These are phyloP conservation scores for Hirsutella thompsonii DNA, from an alignment of 2,329 filamentous ascomycete species.

Conservation along the genomic window DNA sequence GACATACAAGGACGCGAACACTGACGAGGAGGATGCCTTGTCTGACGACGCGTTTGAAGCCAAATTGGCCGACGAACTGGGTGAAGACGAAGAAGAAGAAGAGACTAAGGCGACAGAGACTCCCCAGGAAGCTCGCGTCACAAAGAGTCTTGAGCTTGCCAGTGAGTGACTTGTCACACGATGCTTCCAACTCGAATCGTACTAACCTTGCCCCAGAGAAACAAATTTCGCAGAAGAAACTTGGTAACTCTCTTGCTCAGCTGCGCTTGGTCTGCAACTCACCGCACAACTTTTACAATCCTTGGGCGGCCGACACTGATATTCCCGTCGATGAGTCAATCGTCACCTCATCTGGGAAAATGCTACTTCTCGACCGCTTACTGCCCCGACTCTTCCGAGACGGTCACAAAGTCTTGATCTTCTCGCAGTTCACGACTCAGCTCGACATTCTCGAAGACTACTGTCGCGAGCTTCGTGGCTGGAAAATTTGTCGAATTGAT, in stretches of 20 bases:
- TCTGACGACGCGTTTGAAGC: constrained; percentile 79
- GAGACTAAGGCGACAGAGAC: constrained; percentile 15
- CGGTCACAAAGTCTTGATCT: constrained; percentile 86
- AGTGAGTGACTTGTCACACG: constrained; percentile 35
- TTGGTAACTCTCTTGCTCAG: constrained; percentile 89
- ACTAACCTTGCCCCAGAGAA: constrained; percentile 39
- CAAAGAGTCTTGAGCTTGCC: constrained; percentile 60
- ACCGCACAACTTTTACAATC: constrained; percentile 94
- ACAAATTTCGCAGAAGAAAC: constrained; percentile 80
- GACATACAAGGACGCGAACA: constrained; percentile 41
- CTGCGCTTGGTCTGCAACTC: constrained; percentile 84
- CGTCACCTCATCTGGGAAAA: constrained; percentile 83
- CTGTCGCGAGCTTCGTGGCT: constrained; percentile 59
- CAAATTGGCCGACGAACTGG: constrained; percentile 54
- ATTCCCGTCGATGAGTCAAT: constrained; percentile 63
- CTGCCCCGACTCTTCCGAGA: constrained; percentile 60
- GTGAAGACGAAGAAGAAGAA: constrained; percentile 22
- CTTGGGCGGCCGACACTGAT: constrained; percentile 53
- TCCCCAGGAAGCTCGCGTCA: constrained; percentile 49
- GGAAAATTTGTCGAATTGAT: constrained; percentile 82
- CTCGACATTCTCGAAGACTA: constrained; percentile 87
- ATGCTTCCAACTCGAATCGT: background rate
- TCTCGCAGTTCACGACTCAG: constrained; percentile 92
- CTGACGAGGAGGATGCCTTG: constrained; percentile 44
- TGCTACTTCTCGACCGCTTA: constrained; percentile 83